Evolutionary conservation across 352 stramenopile species (phyloP), one percentile per base, ranked within the genome.

Genomic region (Phytophthora crassamura): DNA sequence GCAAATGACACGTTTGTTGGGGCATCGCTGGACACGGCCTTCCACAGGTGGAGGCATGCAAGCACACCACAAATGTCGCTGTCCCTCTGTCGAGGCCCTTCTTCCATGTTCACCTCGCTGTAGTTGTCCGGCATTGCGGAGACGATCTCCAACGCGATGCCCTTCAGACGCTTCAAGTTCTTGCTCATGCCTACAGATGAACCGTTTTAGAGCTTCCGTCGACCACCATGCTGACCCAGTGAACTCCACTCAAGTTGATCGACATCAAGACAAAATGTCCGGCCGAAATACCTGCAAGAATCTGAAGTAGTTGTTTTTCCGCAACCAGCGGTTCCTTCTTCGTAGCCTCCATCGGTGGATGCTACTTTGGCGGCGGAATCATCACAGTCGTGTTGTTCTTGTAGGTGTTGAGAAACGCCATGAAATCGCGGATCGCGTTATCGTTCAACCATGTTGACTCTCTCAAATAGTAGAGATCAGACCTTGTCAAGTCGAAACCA

Each of bases 41-140:
- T 35, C 41, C 41, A 61, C 7, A 52, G 52, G 3, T 46, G 20
- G 5, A 32, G 39, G n/a, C 43, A 64, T 18, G 54, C 56, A 25
- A 15, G 49, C 4, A 57, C 22, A 1, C 43, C 56, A 32, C 56
- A 64, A 15, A 10, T 64, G n/a, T 64, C 35, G n/a, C 46, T 34
- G 22, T 64, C 56, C 3, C 32, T 57, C 38, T 64, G 56, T 10
- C 35, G 40, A 2, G 45, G 45, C 30, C n/a, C n/a, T n/a, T 40
- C 46, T 18, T 8, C 35, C 28, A 50, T 28, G 16, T 55, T 18
- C 8, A 55, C 5, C 10, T 5, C 16, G 2, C 2, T 28, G 46
- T 43, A 64, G 16, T 4, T n/a, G 15, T 16, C 15, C 4, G 41
- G 5, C 7, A 15, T 30, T 14, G 16, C 25, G 2, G 22, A 28